Conservation (phyloP, 768 basidiomycete genomes). For the Lactarius hengduanensis region DNA sequence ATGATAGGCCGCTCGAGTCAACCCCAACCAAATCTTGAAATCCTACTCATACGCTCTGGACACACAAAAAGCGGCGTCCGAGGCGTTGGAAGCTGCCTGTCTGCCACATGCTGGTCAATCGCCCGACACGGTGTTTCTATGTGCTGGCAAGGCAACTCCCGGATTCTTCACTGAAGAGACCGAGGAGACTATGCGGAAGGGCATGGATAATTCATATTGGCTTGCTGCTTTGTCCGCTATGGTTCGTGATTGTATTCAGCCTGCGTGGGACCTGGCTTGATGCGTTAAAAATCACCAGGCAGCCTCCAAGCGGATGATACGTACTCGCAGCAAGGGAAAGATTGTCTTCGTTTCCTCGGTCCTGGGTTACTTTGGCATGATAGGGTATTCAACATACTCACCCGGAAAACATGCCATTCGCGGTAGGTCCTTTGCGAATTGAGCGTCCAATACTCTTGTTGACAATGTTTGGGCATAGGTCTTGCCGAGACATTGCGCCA, state of each 20-base stretch:
- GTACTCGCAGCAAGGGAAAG: slow-evolving; percentile 57
- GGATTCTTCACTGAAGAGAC: slow-evolving; percentile 72
- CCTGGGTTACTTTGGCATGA: slow-evolving; percentile 69
- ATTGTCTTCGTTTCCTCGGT: slow-evolving; percentile 76
- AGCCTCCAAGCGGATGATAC: slow-evolving; percentile 63
- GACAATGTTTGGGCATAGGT: slow-evolving; percentile 42
- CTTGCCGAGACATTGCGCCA: slow-evolving; percentile 81
- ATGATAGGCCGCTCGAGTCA: slow-evolving; percentile 49
- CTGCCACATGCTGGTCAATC: slow-evolving; percentile 50
- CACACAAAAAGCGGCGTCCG: slow-evolving; percentile 49
- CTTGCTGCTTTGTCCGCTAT: slow-evolving; percentile 52
- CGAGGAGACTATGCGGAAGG: slow-evolving; percentile 54
- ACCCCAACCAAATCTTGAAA: slow-evolving; percentile 58
- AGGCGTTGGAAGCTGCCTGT: slow-evolving; percentile 63
- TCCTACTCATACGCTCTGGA: slow-evolving; percentile 66
- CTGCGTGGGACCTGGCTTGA: background rate
- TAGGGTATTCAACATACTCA: slow-evolving; percentile 78
- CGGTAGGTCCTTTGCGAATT: slow-evolving; percentile 46
- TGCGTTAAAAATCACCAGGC: slow-evolving; percentile 44
- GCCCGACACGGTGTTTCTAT: slow-evolving; percentile 77
- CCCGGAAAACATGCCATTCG: slow-evolving; percentile 85
- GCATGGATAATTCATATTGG: slow-evolving; percentile 59
- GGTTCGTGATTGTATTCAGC: slow-evolving; percentile 36
- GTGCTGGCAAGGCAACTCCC: slow-evolving; percentile 73
- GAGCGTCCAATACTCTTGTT: background rate